A percentile compares a stretch with the other conserved stretches of the same genome.
phyloP scores from a whole-genome alignment of 495 filamentous ascomycete species.

The Talaromyces stipitatus region DNA sequence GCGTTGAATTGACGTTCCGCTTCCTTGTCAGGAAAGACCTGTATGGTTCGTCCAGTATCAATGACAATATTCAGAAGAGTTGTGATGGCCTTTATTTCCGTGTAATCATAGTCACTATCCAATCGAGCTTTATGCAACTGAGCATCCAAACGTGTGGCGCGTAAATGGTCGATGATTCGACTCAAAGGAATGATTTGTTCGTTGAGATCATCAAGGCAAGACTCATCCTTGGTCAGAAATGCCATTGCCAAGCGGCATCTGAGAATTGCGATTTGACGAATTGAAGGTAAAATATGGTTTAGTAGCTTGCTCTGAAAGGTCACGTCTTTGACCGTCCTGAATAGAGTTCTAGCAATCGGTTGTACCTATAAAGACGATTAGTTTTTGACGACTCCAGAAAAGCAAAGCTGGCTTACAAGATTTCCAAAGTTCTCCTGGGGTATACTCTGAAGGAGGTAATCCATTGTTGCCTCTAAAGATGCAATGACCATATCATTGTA shows the following conservation, averaged over 20 bases:
- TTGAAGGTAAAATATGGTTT: constrained; percentile 46
- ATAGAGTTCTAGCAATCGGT: constrained; percentile 46
- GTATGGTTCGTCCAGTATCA: constrained; percentile 47
- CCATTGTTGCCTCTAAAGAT: constrained; percentile 39
- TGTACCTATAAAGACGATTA: constrained; percentile 37
- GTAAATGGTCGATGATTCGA: constrained; percentile 43
- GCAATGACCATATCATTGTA: constrained; percentile 28
- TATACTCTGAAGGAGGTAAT: constrained; percentile 28
- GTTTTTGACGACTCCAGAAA: constrained; percentile 5
- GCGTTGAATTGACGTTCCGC: constrained; percentile 53
- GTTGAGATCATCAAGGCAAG: constrained; percentile 34
- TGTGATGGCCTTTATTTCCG: constrained; percentile 52
- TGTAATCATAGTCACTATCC: constrained; percentile 53
- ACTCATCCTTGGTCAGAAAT: constrained; percentile 52
- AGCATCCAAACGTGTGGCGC: constrained; percentile 40
- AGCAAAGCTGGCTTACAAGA: constrained; percentile 17
- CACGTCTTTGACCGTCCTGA: constrained; percentile 38
- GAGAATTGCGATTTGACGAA: constrained; percentile 49
- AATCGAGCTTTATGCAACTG: constrained; percentile 22
- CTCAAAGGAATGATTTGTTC: constrained; percentile 42
- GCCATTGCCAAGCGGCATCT: constrained; percentile 65
- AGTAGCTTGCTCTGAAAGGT: constrained; percentile 53
- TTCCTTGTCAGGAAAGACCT: constrained; percentile 19
- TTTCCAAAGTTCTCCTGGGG: constrained; percentile 20
- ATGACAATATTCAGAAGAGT: constrained; percentile 66